Percentiles rank a stretch among this genome's conserved stretches.
These are phyloP conservation scores for Bacterosira constricta DNA, from an alignment of 108 stramenopile genomes.

Conservation along the genomic window DNA sequence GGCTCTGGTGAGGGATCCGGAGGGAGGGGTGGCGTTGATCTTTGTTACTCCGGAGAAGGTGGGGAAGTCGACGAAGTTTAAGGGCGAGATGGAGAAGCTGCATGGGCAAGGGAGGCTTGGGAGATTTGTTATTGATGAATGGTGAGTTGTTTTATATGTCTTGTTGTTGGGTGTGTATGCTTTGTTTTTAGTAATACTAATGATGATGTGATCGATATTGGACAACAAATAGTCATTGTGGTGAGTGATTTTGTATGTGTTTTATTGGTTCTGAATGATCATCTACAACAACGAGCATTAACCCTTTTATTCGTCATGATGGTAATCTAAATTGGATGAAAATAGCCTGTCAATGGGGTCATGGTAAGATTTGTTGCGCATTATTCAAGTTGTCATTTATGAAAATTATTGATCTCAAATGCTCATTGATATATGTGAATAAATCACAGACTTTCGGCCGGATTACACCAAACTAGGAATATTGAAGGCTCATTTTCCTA, in stretches of 20 bases:
- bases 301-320: neutral
- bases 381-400: too few relatives aligned
- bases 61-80: conserved; percentile 50
- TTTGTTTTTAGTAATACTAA: neutral
- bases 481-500: conserved; percentile 80
- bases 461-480: conserved; percentile 93
- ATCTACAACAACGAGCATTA: neutral
- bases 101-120: conserved; percentile 67
- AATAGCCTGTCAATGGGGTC: conserved; percentile 80
- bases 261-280: neutral
- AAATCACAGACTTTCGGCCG: conserved; percentile 84
- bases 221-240: conserved; percentile 7
- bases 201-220: too few relatives aligned
- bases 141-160: neutral
- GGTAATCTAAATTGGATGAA: neutral
- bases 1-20: conserved; percentile 63
- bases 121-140: conserved; percentile 94
- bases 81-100: conserved; percentile 72
- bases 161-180: neutral
- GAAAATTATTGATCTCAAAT: too few relatives aligned
- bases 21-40: conserved; percentile 72
- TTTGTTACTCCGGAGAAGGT: conserved; percentile 97
- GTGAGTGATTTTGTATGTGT: neutral
- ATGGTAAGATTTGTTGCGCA: conserved; percentile 21
- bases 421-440: too few relatives aligned